Evolutionary conservation across 1,284 basidiomycete genomes (phyloP).

Genomic region (Abortiporus biennis): DNA sequence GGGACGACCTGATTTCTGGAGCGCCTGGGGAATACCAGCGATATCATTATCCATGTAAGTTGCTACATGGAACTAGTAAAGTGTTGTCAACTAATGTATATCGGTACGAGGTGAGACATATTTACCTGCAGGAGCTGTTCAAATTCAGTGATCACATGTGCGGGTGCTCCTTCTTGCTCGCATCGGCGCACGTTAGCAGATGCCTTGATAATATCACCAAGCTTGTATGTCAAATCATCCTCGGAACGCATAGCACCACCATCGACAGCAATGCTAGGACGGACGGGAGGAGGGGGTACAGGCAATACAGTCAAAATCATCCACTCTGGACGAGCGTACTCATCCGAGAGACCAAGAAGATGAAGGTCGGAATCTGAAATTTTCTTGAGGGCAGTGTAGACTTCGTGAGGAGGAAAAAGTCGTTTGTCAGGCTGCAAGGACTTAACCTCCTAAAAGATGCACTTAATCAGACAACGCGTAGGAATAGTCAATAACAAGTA

Average conservation of each 20-base stretch:
- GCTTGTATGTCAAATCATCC: slow-evolving; percentile 98
- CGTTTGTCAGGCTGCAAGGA: slow-evolving; percentile 88
- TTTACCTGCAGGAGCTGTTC: slow-evolving; percentile 93
- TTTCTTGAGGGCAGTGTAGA: slow-evolving; percentile 90
- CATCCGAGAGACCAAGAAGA: slow-evolving; percentile 89
- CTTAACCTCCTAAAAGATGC: slow-evolving; percentile 61
- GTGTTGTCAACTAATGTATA: slow-evolving; percentile 1
- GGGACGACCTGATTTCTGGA: slow-evolving; percentile 97
- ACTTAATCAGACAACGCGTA: slow-evolving; percentile 13
- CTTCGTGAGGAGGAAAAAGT: slow-evolving; percentile 82
- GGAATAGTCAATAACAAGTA: slow-evolving; percentile 14
- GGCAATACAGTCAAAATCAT: slow-evolving; percentile 99
- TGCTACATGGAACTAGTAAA: slow-evolving; percentile 85
- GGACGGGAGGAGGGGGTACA: slow-evolving; percentile 96
- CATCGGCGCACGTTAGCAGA: slow-evolving; percentile 89
- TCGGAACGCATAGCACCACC: slow-evolving; percentile 96
- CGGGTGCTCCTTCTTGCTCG: slow-evolving; percentile 95
- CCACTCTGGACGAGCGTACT: slow-evolving; percentile 98
- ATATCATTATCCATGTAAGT: slow-evolving; percentile 99
- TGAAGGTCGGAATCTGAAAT: slow-evolving; percentile 89
- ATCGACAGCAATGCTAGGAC: slow-evolving; percentile 95
- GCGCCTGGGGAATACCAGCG: slow-evolving; percentile 94
- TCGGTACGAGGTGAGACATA: slow-evolving; percentile 10
- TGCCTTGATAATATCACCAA: slow-evolving; percentile 96
- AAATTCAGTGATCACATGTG: slow-evolving; percentile 94